These are phyloP conservation scores for Fusarium globosum DNA, from an alignment of 2,329 filamentous ascomycete genomes.

Conservation along the genomic window DNA sequence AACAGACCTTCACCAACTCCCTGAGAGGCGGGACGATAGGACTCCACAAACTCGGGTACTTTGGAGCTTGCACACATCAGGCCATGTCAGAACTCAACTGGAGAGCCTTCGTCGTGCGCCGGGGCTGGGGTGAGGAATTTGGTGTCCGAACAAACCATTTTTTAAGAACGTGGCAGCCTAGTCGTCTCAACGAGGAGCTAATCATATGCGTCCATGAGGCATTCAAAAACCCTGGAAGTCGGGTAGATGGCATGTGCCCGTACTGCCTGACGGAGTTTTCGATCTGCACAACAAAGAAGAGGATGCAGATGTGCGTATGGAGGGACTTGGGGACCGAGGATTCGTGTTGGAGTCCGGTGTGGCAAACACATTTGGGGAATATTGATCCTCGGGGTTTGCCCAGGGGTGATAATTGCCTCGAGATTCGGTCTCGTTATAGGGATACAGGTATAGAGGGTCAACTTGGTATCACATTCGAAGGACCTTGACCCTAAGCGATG, in stretches of 20 bases:
- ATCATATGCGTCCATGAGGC: neutral
- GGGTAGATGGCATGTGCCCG: neutral
- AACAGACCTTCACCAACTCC: neutral
- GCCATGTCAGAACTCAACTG: neutral
- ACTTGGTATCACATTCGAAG: too few relatives aligned
- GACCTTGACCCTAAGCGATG: too few relatives aligned
- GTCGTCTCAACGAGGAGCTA: neutral
- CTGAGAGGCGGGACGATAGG: neutral
- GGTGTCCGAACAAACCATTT: neutral
- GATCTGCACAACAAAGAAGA: neutral
- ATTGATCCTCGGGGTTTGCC: rapidly evolving
- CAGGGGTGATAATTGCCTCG: neutral
- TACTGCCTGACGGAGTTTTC: constrained; percentile 12
- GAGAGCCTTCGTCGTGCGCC: neutral
- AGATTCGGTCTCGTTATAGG: neutral
- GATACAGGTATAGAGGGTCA: neutral
- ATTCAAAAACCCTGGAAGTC: too few relatives aligned
- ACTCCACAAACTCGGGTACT: neutral
- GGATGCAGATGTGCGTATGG: neutral
- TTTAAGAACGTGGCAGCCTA: too few relatives aligned
- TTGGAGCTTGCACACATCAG: constrained; percentile 9
- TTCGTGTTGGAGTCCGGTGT: neutral
- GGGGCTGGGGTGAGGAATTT: neutral
- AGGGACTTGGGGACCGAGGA: neutral
- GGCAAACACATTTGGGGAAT: neutral